phyloP scores from a whole-genome alignment of 139 green algal genomes.

The Chlorella sorokiniana region DNA sequence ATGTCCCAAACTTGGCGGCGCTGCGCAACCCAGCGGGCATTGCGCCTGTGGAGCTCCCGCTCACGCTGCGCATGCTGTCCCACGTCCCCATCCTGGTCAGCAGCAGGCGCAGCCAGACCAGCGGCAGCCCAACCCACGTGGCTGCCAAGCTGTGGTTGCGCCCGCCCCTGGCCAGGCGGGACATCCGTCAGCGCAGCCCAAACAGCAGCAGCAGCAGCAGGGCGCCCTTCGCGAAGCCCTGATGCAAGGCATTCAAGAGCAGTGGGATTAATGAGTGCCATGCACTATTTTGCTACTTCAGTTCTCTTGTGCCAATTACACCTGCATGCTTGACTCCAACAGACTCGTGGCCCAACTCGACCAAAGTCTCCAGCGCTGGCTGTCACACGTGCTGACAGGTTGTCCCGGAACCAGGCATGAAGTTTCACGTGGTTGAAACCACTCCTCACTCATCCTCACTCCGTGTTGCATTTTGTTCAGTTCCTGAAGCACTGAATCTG shows the following conservation, averaged over 20 bases:
- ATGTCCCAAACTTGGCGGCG: constrained; percentile 30
- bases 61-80: constrained; percentile 45
- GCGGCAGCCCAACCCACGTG: constrained; percentile 39
- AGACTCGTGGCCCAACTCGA: too few species aligned
- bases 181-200: too few species aligned
- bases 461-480: too few species aligned
- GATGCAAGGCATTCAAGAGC: neutral
- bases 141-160: constrained; percentile 41
- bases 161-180: neutral
- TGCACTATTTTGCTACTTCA: neutral
- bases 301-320: too few species aligned
- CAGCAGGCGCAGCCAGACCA: constrained; percentile 29
- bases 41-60: constrained; percentile 31
- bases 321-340: too few species aligned
- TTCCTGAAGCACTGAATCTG: too few species aligned
- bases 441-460: too few species aligned
- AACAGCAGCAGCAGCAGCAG: neutral
- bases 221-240: neutral
- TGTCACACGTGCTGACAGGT: too few species aligned
- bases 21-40: constrained; percentile 33
- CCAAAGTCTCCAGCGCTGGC: too few species aligned
- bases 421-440: too few species aligned
- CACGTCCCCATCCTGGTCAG: constrained; percentile 48
- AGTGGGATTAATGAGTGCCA: neutral
- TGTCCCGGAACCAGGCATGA: too few species aligned